phyloP scores from a whole-genome alignment of 208 protist genomes.

The Leishmania aethiopica region DNA sequence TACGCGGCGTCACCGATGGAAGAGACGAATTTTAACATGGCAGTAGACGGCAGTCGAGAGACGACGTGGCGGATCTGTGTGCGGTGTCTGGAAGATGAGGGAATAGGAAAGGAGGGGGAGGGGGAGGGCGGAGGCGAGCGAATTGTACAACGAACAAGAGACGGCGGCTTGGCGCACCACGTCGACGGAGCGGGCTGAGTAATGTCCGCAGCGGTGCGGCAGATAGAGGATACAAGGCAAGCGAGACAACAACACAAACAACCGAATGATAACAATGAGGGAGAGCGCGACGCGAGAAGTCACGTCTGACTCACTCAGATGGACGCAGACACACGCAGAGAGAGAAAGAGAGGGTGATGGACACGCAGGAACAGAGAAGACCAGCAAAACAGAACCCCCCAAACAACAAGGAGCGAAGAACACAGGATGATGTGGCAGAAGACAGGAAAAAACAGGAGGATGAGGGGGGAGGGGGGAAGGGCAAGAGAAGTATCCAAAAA shows the following conservation, averaged over 20 bases:
- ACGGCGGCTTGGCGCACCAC: neutral
- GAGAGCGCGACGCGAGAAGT: neutral
- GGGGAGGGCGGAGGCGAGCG: neutral
- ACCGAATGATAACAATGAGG: slow-evolving; percentile 6
- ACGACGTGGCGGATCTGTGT: neutral
- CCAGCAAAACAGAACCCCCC: too few relatives aligned
- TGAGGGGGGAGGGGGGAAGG: neutral
- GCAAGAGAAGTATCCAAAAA: neutral
- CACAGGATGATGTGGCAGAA: neutral
- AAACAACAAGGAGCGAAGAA: neutral
- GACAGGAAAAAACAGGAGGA: neutral
- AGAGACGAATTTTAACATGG: slow-evolving; percentile 75
- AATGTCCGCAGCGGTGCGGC: neutral
- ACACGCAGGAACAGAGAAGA: neutral
- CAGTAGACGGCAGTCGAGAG: neutral
- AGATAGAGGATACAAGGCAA: neutral
- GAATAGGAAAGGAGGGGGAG: neutral
- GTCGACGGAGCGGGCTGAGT: neutral
- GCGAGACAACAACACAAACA: neutral
- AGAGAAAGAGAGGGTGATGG: neutral
- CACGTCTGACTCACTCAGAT: neutral
- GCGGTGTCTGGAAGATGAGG: neutral
- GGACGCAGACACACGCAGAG: neutral
- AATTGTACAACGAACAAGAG: neutral
- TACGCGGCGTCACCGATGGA: slow-evolving; percentile 75